A percentile compares a stretch with the other conserved stretches of the same genome.
Conservation (phyloP, 768 basidiomycete genomes). For the Mycena crocata region DNA sequence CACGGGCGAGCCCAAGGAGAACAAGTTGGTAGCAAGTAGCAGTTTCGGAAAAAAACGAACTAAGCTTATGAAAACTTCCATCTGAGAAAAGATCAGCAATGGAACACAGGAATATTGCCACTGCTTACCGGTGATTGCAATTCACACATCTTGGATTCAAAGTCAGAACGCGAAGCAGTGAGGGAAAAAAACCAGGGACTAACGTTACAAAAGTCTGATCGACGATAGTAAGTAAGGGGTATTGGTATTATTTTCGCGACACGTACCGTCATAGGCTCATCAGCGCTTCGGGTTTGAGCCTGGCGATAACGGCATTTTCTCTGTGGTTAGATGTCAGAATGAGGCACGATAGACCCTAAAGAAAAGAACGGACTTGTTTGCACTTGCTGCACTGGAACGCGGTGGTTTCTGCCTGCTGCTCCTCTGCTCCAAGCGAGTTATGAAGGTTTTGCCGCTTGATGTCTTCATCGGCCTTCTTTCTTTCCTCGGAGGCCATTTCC, state of each 20-base stretch:
- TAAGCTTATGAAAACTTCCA: conserved; percentile 71
- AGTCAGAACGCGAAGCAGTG: not conserved
- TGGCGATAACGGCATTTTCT: conserved; percentile 93
- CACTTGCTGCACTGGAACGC: conserved; percentile 97
- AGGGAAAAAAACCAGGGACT: conserved; percentile 30
- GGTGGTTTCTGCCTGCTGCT: conserved; percentile 94
- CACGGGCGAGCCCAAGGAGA: not conserved
- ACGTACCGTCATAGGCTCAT: conserved; percentile 97
- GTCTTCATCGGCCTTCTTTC: conserved; percentile 84
- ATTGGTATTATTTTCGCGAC: not conserved
- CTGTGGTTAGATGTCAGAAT: conserved; percentile 45
- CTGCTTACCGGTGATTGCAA: conserved; percentile 67
- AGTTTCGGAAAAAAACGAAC: too few species aligned
- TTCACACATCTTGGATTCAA: conserved; percentile 64
- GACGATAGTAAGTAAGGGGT: conserved; percentile 20
- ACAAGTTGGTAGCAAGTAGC: not conserved
- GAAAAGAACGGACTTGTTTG: conserved; percentile 75
- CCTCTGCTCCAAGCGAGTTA: conserved; percentile 89
- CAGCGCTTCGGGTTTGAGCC: conserved; percentile 96
- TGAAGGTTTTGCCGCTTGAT: conserved; percentile 90
- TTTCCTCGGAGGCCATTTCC: conserved; percentile 97
- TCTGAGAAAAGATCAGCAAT: conserved; percentile 40
- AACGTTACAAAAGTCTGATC: conserved; percentile 89
- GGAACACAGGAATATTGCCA: not conserved
- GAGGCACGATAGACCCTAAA: conserved; percentile 3